A percentile compares a stretch with the other conserved stretches of the same genome.
Evolutionary conservation across 768 basidiomycete species (phyloP).

Genomic region (Crepidotus variabilis): DNA sequence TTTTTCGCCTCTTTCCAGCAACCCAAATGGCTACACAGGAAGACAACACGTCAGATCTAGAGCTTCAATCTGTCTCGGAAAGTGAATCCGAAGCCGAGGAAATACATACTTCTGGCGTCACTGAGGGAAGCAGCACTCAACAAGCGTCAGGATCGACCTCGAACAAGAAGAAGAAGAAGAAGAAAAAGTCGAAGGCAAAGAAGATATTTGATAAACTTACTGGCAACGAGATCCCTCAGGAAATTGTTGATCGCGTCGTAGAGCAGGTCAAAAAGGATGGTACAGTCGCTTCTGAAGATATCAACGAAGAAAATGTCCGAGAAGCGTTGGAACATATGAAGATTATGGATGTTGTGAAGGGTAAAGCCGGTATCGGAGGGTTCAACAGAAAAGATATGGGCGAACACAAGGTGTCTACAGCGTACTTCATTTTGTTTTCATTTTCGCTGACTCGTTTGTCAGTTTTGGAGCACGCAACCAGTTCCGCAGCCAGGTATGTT

Average conservation of each 20-base stretch:
- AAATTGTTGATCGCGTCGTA: conserved; percentile 63
- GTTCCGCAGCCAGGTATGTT: conserved; percentile 79
- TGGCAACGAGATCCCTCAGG: conserved; percentile 52
- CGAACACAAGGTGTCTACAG: conserved; percentile 73
- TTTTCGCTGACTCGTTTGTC: conserved; percentile 6
- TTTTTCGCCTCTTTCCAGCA: neutral
- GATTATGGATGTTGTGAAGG: conserved; percentile 81
- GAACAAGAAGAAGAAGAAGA: conserved; percentile 86
- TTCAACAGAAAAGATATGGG: conserved; percentile 78
- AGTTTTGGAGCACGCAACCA: conserved; percentile 99
- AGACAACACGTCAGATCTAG: conserved; percentile 37
- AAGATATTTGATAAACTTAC: conserved; percentile 47
- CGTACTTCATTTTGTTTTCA: neutral
- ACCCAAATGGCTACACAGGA: conserved; percentile 18
- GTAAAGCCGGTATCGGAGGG: conserved; percentile 74
- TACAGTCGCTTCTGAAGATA: conserved; percentile 36
- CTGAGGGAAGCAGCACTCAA: neutral
- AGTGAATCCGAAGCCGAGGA: conserved; percentile 7
- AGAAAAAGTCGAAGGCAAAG: conserved; percentile 62
- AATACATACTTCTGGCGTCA: neutral
- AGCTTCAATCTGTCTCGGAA: conserved; percentile 7
- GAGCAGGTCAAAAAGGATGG: conserved; percentile 63
- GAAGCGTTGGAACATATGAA: conserved; percentile 73
- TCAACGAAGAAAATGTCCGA: conserved; percentile 64
- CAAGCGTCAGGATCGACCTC: conserved; percentile 29